These are phyloP conservation scores for Ustilago hordei DNA, from an alignment of 1,284 basidiomycete species.

Conservation along the genomic window DNA sequence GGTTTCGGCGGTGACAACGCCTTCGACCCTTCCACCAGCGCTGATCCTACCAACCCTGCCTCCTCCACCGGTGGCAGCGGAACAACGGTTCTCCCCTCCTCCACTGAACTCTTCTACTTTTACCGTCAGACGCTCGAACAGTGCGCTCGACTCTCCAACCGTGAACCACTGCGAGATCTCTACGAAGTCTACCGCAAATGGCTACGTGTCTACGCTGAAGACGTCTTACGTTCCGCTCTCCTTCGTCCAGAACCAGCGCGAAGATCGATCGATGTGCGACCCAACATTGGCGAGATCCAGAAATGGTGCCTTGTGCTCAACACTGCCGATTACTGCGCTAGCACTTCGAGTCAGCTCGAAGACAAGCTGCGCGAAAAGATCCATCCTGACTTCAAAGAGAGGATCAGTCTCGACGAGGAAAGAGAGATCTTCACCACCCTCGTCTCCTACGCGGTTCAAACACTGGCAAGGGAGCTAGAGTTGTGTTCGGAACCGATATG, in stretches of 20 bases:
- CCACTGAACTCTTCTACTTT: slow-evolving; percentile 96
- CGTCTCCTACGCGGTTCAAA: slow-evolving; percentile 56
- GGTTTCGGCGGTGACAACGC: slow-evolving; percentile 70
- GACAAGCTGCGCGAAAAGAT: slow-evolving; percentile 89
- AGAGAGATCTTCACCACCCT: slow-evolving; percentile 79
- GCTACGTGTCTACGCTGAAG: slow-evolving; percentile 91
- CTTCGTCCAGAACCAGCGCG: slow-evolving; percentile 74
- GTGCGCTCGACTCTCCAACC: slow-evolving; percentile 77
- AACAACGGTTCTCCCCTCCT: slow-evolving; percentile 83
- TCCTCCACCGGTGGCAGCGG: slow-evolving; percentile 74
- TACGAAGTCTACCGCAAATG: slow-evolving; percentile 81
- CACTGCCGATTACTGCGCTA: slow-evolving; percentile 96
- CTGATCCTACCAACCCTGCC: slow-evolving; percentile 72
- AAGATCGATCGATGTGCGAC: slow-evolving; percentile 53
- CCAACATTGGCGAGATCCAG: slow-evolving; percentile 56
- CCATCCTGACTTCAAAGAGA: slow-evolving; percentile 78
- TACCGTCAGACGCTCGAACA: slow-evolving; percentile 95
- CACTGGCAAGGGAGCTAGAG: slow-evolving; percentile 57
- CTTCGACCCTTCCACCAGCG: slow-evolving; percentile 73
- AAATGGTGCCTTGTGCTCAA: slow-evolving; percentile 80
- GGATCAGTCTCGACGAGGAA: slow-evolving; percentile 85
- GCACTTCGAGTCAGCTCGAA: slow-evolving; percentile 90
- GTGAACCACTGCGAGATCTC: slow-evolving; percentile 62
- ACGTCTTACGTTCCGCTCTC: slow-evolving; percentile 76
- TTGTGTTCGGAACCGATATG: slow-evolving; percentile 60